Evolutionary conservation across 805 yeast species (phyloP).

Genomic region (Zygoascus ofunaensis): DNA sequence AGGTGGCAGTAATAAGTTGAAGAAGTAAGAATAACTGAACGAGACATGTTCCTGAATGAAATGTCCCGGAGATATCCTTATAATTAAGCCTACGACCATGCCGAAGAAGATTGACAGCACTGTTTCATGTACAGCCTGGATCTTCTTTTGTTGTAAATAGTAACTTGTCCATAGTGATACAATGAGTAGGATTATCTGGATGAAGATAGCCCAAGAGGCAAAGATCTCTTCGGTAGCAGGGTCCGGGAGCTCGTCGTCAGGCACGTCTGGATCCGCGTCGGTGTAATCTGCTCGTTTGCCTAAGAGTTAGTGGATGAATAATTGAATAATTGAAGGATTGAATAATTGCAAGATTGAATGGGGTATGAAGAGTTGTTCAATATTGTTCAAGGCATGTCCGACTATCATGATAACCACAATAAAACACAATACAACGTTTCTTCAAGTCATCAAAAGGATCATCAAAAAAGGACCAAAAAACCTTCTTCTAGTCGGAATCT

Average conservation of each 20-base stretch:
- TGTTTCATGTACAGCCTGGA: conserved; percentile 95
- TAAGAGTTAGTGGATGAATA: not conserved
- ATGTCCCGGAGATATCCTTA: conserved; percentile 89
- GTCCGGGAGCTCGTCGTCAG: conserved; percentile 50
- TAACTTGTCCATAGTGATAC: conserved; percentile 94
- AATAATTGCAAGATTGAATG: no score
- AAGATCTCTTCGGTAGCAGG: conserved; percentile 93
- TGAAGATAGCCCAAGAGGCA: conserved; percentile 95
- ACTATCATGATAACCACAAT: no score
- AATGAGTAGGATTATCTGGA: conserved; percentile 66
- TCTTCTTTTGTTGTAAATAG: conserved; percentile 80
- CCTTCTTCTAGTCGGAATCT: no score
- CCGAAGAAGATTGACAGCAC: conserved; percentile 94
- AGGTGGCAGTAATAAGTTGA: conserved; percentile 90
- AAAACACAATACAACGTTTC: no score
- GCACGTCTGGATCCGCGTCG: conserved; percentile 30
- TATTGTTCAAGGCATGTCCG: no score
- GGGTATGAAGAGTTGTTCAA: no score
- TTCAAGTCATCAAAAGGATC: no score
- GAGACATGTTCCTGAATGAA: conserved; percentile 95
- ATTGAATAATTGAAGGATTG: no score
- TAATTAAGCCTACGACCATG: conserved; percentile 87
- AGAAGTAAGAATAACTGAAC: conserved; percentile 88
- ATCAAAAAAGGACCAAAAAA: no score
- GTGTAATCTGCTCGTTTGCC: conserved; percentile 17